Base-by-base conservation (phyloP, 1,139 yeast genomes). In the Kodamaea derodonti region DNA sequence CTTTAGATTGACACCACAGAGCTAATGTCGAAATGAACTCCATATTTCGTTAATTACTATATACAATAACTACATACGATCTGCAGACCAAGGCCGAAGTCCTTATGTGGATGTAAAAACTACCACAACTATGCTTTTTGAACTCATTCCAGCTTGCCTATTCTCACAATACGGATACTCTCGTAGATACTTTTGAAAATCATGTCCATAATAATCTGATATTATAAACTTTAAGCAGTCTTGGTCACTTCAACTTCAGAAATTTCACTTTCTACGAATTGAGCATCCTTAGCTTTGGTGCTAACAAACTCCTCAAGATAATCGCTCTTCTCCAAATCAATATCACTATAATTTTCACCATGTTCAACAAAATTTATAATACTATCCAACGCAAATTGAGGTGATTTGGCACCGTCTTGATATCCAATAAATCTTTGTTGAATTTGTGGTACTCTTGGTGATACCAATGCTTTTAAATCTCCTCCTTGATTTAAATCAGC, bases 321-420 rank as follows among this genome's bases (percentile, higher is more conserved):
- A 14, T 60, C 57, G 31, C 49, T 53, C 35, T 56, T 52, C 42
- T 67, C 72, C 43, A 68, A 56, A 43, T 69, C 70, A 24, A 53
- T 55, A 31, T 57, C 59, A 40, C 59, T 60, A 43, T 68, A 67
- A 48, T 66, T 63, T 35, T 66, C 69, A 4, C 97, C 97, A 39
- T 78, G 66, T 54, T 80, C 85, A 22, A 92, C 73, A 55, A 78
- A 92, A 47, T 84, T 87, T 50, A 74, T 75, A 34, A 86, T 68
- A 56, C 84, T 85, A 37, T 80, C 75, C 51, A 86, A 70, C 43
- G 87, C 85, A 34, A 85, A 69, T 40, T 78, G 75, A 6, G 92
- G 81, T 57, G 86, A 95, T 41, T 78, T 71, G 34, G 87, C 78
- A 24, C 90, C 90, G 49, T 80, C 79, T 23, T 60, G 48, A 57